Base-by-base conservation (phyloP, 768 basidiomycete species). In the Saitozyma sp. region DNA sequence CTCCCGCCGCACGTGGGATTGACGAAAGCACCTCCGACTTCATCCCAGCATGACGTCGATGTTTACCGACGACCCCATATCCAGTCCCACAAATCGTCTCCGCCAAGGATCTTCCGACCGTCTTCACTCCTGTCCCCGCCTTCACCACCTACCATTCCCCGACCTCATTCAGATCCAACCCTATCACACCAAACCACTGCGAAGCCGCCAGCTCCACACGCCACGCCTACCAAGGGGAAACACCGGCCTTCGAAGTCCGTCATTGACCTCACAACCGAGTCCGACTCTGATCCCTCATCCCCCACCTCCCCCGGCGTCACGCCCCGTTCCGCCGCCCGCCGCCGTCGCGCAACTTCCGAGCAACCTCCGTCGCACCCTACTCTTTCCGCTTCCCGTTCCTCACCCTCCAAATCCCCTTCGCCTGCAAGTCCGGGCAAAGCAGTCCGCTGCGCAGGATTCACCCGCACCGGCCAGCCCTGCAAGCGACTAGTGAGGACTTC, bases 371-470 rank as follows among this genome's bases (percentile, higher is more conserved):
- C 46, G 29, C 29, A 29, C 6, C 56, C 39, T 20, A 50, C 48
- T 39, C 52, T 29, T 29, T 29, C 29, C 29, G 29, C 29, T 29
- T 29, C 29, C 2, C 29, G 5, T 29, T 29, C 29, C 29, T 29
- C 29, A 29, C 29, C 29, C 29, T 29, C 29, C 29, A 29, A 29
- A 29, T 29, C 29, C 29, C 29, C 29, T 29, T 29, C 42, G 54
- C 60, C 46, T 17, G 19, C 48, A 48, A 39, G n/a, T n/a, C 40
- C 53, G 39, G 41, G 60, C 20, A 46, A 14, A 14, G 63, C 72
- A 6, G 54, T 70, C 17, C 65, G 63, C 53, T 79, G 78, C 61
- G 60, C 78, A 43, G 78, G 78, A 7, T 77, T 63, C 43, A 79
- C 78, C 1, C 57, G 73, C 29, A 56, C 63, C 9, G 78, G 78